phyloP scores from a whole-genome alignment of 2,329 filamentous ascomycete genomes.

The Cryphonectria radicalis region DNA sequence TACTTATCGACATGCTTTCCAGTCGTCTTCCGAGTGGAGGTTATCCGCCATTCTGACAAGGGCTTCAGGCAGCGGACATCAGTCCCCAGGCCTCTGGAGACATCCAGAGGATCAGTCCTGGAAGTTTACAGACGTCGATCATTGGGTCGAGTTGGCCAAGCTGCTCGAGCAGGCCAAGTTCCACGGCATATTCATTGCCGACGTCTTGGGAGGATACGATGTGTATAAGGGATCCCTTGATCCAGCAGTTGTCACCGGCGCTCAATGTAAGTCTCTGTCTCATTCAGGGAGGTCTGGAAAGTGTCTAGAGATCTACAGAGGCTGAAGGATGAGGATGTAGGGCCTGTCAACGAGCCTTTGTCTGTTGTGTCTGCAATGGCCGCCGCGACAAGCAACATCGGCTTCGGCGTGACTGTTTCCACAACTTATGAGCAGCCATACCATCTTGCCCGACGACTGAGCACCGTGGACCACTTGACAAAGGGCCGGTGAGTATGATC shows the following conservation, averaged over 20 bases:
- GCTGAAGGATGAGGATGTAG: neutral
- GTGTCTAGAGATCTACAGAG: neutral
- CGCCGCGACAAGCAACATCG: constrained; percentile 67
- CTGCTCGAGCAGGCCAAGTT: constrained; percentile 65
- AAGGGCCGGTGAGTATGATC: constrained; percentile 52
- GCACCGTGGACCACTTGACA: constrained; percentile 69
- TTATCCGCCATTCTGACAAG: neutral
- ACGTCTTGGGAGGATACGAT: constrained; percentile 69
- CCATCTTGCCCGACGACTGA: constrained; percentile 66
- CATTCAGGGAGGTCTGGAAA: neutral
- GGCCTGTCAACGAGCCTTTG: constrained; percentile 71
- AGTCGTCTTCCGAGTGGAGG: neutral
- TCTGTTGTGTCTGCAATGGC: constrained; percentile 69
- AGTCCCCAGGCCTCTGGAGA: constrained; percentile 56
- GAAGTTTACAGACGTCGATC: constrained; percentile 62
- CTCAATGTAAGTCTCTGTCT: constrained; percentile 53
- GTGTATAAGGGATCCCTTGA: constrained; percentile 66
- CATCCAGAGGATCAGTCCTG: constrained; percentile 68
- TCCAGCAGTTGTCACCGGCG: constrained; percentile 63
- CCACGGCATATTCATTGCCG: constrained; percentile 69
- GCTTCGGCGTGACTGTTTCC: constrained; percentile 69
- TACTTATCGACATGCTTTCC: neutral
- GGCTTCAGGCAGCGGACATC: constrained; percentile 46
- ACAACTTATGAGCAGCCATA: constrained; percentile 74
- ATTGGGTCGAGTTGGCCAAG: constrained; percentile 65